Evolutionary conservation across 2,329 filamentous ascomycete species (phyloP).

Genomic region (Epichloe typhina): DNA sequence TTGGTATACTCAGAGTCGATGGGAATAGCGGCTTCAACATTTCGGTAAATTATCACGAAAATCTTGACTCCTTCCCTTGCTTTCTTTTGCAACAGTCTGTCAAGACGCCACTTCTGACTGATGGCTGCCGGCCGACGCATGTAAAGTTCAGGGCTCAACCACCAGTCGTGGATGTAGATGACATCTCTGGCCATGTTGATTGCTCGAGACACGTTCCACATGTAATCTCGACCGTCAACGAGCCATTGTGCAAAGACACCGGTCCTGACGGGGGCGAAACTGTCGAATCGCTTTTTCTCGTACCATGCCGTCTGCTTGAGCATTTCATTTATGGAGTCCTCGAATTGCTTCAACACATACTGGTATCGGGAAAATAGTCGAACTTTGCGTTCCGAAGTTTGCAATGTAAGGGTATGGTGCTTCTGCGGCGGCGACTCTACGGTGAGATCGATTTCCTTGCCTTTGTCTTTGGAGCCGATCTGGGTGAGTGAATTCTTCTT

Average conservation of each 20-base stretch:
- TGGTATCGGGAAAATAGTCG: constrained; percentile 87
- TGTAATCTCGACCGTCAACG: constrained; percentile 92
- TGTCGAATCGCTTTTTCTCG: constrained; percentile 73
- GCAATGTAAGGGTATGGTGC: constrained; percentile 78
- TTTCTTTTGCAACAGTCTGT: constrained; percentile 84
- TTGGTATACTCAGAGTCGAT: constrained; percentile 99
- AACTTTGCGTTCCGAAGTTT: constrained; percentile 83
- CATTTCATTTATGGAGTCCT: constrained; percentile 86
- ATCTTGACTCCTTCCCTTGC: constrained; percentile 92
- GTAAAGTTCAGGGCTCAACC: constrained; percentile 92
- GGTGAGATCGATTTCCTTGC: constrained; percentile 28
- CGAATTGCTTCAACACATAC: constrained; percentile 78
- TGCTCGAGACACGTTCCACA: constrained; percentile 97
- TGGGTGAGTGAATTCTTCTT: constrained; percentile 48
- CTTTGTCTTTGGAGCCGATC: constrained; percentile 47
- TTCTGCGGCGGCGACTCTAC: constrained; percentile 30
- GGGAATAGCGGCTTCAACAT: constrained; percentile 91
- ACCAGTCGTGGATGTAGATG: constrained; percentile 99
- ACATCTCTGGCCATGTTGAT: constrained; percentile 96
- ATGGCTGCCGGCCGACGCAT: constrained; percentile 87
- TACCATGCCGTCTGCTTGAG: constrained; percentile 71
- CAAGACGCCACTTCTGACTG: constrained; percentile 94
- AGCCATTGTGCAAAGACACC: constrained; percentile 91
- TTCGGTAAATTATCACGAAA: constrained; percentile 94
- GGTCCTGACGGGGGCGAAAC: constrained; percentile 79